phyloP scores from a whole-genome alignment of 805 yeast genomes.

The Saccharomycopsis guyanensis region DNA sequence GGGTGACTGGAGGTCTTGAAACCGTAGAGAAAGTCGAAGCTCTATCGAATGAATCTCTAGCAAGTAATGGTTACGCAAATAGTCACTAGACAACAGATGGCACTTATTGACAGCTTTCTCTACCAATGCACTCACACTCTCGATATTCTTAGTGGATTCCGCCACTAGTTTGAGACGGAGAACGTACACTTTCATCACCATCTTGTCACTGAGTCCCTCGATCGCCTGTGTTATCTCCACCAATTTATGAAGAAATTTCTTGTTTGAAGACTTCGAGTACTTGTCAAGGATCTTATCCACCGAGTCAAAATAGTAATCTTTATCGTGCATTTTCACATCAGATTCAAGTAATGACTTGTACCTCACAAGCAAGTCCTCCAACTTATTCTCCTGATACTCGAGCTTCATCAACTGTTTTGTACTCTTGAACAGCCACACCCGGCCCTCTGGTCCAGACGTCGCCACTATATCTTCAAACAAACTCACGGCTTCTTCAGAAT shows the following conservation, averaged over 20 bases:
- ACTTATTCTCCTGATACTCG: slow-evolving; percentile 24
- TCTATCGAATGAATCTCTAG: slow-evolving; percentile 64
- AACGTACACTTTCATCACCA: slow-evolving; percentile 42
- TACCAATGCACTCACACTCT: slow-evolving; percentile 31
- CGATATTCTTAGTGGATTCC: slow-evolving; percentile 24
- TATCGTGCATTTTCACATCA: slow-evolving; percentile 28
- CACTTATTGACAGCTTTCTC: slow-evolving; percentile 33
- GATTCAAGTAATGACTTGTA: slow-evolving; percentile 26
- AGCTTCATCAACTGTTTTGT: slow-evolving; percentile 36
- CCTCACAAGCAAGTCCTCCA: slow-evolving; percentile 24
- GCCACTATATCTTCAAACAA: slow-evolving; percentile 10
- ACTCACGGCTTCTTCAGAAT: slow-evolving; percentile 5
- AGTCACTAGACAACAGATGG: slow-evolving; percentile 33
- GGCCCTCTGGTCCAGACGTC: not conserved
- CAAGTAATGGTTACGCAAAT: slow-evolving; percentile 38
- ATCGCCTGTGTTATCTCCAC: slow-evolving; percentile 29
- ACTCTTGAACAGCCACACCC: slow-evolving; percentile 34
- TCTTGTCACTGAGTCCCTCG: slow-evolving; percentile 30
- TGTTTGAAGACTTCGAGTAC: slow-evolving; percentile 28
- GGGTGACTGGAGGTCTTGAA: not conserved
- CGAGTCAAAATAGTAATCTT: slow-evolving; percentile 33
- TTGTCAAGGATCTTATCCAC: slow-evolving; percentile 31
- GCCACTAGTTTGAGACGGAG: slow-evolving; percentile 35
- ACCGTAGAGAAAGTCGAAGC: not conserved
- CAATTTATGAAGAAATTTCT: slow-evolving; percentile 27